A percentile compares a stretch with the other conserved stretches of the same genome.
Evolutionary conservation across 2,329 filamentous ascomycete species (phyloP).

Genomic region (Fusarium oxysporum): DNA sequence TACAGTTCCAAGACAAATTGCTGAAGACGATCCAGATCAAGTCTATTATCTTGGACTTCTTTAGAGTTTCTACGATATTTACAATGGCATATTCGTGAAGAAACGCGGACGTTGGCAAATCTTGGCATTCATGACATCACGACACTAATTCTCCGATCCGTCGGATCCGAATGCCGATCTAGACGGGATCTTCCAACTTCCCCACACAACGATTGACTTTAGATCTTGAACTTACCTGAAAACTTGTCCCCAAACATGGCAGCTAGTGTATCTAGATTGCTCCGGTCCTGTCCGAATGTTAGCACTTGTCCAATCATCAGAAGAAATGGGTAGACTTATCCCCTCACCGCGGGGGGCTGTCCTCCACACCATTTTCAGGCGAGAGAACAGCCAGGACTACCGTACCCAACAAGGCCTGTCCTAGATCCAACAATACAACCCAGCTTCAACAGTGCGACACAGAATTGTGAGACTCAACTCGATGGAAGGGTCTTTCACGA

Average conservation of each 20-base stretch:
- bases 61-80: neutral
- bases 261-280: neutral
- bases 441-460: conserved; percentile 29
- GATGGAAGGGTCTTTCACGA: conserved; percentile 30
- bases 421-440: conserved; percentile 40
- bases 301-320: conserved; percentile 33
- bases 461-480: conserved; percentile 3
- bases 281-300: conserved; percentile 43
- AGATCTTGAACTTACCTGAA: neutral
- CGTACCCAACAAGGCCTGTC: conserved; percentile 45
- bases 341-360: conserved; percentile 58
- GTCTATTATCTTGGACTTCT: neutral
- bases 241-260: neutral
- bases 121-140: conserved; percentile 35
- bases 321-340: conserved; percentile 60
- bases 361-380: conserved; percentile 62
- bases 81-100: neutral
- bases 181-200: conserved; percentile 7
- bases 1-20: neutral
- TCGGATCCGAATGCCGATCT: conserved; percentile 13
- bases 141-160: conserved; percentile 1
- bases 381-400: conserved; percentile 62
- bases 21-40: neutral
- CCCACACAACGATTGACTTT: conserved; percentile 8
- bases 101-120: neutral